Evolutionary conservation across 306 rosid species (phyloP).

Genomic region (Nissolia schottii): DNA sequence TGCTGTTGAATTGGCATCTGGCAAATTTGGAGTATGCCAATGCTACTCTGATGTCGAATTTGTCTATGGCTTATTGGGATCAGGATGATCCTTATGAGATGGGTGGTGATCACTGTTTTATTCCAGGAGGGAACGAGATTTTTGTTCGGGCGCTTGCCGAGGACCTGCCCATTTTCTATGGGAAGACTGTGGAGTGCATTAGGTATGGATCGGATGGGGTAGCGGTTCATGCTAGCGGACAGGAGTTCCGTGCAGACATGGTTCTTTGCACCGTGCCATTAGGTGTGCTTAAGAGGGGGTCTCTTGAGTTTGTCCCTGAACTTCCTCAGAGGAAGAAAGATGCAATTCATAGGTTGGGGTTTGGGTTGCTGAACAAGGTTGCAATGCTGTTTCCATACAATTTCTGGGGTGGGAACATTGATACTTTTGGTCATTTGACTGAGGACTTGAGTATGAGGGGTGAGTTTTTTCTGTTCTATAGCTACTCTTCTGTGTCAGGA

Average conservation of each 20-base stretch:
- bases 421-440: conserved; percentile 83
- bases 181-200: conserved; percentile 60
- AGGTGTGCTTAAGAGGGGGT: conserved; percentile 77
- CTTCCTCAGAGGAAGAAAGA: conserved; percentile 86
- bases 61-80: conserved; percentile 97
- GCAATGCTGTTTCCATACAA: conserved; percentile 76
- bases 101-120: conserved; percentile 97
- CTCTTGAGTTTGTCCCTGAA: conserved; percentile 66
- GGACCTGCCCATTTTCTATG: conserved; percentile 81
- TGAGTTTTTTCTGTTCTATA: conserved; percentile 83
- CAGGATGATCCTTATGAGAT: conserved; percentile 94
- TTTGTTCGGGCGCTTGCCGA: conserved; percentile 65
- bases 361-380: conserved; percentile 82
- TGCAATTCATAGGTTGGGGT: conserved; percentile 78
- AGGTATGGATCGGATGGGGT: conserved; percentile 78
- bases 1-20: conserved; percentile 89
- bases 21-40: conserved; percentile 94
- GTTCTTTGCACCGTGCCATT: conserved; percentile 80
- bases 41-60: conserved; percentile 77
- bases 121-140: conserved; percentile 83
- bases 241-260: conserved; percentile 68
- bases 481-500: conserved; percentile 89
- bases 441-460: conserved; percentile 86
- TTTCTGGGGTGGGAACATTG: conserved; percentile 91
- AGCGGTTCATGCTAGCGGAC: conserved; percentile 52